Conservation (phyloP, 352 stramenopile genomes). For the Phytopythium cucurbitacearum region DNA sequence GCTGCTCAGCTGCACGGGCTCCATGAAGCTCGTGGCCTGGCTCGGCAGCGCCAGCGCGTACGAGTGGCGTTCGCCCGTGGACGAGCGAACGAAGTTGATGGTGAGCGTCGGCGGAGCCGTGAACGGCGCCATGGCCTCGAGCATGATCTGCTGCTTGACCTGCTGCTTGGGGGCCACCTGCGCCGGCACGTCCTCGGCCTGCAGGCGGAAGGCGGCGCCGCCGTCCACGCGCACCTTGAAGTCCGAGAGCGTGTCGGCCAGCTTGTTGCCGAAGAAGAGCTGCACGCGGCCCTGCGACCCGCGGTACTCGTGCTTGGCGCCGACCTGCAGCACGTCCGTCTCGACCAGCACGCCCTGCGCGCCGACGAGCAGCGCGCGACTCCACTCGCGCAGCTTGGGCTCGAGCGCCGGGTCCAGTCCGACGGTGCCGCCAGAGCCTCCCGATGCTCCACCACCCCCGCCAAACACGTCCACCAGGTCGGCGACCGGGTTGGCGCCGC, state of each 20-base stretch:
- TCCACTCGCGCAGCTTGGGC: conserved; percentile 57
- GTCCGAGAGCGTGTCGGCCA: conserved; percentile 57
- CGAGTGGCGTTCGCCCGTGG: conserved; percentile 53
- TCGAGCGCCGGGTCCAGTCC: conserved; percentile 40
- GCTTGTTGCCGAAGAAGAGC: conserved; percentile 96
- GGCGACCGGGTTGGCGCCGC: conserved; percentile 45
- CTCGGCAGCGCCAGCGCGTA: conserved; percentile 82
- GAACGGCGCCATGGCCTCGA: conserved; percentile 93
- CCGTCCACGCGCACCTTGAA: conserved; percentile 80
- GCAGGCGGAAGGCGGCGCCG: conserved; percentile 42
- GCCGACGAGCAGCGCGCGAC: conserved; percentile 86
- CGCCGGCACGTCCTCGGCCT: conserved; percentile 65
- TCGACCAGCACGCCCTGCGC: conserved; percentile 90
- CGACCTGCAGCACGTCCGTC: conserved; percentile 93
- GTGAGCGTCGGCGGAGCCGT: conserved; percentile 82
- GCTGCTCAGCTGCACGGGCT: conserved; percentile 86
- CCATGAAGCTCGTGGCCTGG: conserved; percentile 89
- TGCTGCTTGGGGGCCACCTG: conserved; percentile 87
- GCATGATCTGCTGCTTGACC: conserved; percentile 89
- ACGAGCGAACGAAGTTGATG: conserved; percentile 71
- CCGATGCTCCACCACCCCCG: conserved; percentile 8
- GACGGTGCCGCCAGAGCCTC: conserved; percentile 11
- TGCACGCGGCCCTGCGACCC: conserved; percentile 91
- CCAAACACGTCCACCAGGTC: conserved; percentile 53
- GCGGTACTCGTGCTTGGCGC: conserved; percentile 95